A percentile compares a stretch with the other conserved stretches of the same genome.
phyloP scores from a whole-genome alignment of 106 monocot species.

The Iris macrosiphon region DNA sequence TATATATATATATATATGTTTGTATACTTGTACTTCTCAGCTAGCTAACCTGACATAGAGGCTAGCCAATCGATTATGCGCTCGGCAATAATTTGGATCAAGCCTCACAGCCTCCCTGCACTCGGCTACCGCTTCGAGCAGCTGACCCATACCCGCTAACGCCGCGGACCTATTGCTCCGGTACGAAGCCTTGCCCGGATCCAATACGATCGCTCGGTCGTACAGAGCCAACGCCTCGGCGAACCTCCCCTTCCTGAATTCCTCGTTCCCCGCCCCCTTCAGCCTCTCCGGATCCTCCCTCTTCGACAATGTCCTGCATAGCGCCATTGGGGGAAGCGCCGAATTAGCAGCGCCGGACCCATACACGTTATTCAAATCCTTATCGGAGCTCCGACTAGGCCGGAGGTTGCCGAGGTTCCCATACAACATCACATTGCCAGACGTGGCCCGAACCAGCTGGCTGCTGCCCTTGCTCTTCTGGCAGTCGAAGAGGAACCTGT shows the following conservation, averaged over 20 bases:
- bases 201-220: slow-evolving; percentile 25
- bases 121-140: slow-evolving; percentile 32
- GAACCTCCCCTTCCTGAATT: slow-evolving; percentile 34
- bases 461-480: slow-evolving; percentile 27
- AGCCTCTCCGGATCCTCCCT: slow-evolving; percentile 33
- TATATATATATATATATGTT: too few relatives aligned
- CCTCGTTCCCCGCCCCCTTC: slow-evolving; percentile 56
- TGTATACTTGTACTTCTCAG: too few relatives aligned
- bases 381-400: background rate
- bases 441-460: slow-evolving; percentile 43
- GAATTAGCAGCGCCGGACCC: background rate
- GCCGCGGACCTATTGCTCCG: slow-evolving; percentile 47
- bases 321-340: background rate
- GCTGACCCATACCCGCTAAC: slow-evolving; percentile 26
- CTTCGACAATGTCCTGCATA: slow-evolving; percentile 36
- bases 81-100: slow-evolving; percentile 30
- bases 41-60: slow-evolving; percentile 36
- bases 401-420: slow-evolving; percentile 58
- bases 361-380: too few relatives aligned
- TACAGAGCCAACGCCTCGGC: slow-evolving; percentile 32
- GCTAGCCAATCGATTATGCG: slow-evolving; percentile 30
- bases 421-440: slow-evolving; percentile 60
- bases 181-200: slow-evolving; percentile 27
- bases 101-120: slow-evolving; percentile 43
- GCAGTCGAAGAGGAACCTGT: slow-evolving; percentile 46